Conservation (phyloP, 176 grass and related monocot species). For the Ampelocalamus luodianensis region DNA sequence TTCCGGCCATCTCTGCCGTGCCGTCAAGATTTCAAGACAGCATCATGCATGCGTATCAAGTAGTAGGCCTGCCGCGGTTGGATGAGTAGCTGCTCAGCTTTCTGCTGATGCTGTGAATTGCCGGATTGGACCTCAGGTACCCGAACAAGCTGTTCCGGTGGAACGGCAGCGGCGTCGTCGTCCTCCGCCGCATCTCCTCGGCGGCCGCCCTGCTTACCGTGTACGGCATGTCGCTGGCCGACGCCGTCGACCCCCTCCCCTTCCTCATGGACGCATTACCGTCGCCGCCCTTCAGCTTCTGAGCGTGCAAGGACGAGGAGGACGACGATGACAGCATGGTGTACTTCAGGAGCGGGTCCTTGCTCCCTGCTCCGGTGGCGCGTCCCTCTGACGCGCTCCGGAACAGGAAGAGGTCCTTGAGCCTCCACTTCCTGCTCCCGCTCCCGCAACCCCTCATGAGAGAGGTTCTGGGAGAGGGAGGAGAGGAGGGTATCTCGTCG, state of each 20-base stretch:
- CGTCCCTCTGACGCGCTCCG: slow-evolving; percentile 91
- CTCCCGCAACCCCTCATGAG: slow-evolving; percentile 63
- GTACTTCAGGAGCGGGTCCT: slow-evolving; percentile 79
- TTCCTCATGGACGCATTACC: slow-evolving; percentile 53
- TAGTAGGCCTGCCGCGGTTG: slow-evolving; percentile 31
- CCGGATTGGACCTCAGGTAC: slow-evolving; percentile 76
- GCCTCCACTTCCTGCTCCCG: slow-evolving; percentile 82
- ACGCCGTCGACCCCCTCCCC: slow-evolving; percentile 53
- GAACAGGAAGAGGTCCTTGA: slow-evolving; percentile 93
- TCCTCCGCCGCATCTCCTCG: slow-evolving; percentile 69
- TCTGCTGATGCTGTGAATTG: slow-evolving; percentile 79
- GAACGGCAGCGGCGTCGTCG: slow-evolving; percentile 88
- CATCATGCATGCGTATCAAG: slow-evolving; percentile 22
- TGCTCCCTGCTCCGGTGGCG: slow-evolving; percentile 61
- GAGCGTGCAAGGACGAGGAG: background rate
- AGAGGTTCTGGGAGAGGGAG: slow-evolving; percentile 42
- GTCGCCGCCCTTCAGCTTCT: slow-evolving; percentile 16
- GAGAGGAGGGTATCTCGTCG: slow-evolving; percentile 45
- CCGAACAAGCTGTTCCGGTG: slow-evolving; percentile 82
- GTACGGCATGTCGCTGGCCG: slow-evolving; percentile 71
- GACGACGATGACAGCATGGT: slow-evolving; percentile 54
- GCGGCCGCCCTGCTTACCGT: slow-evolving; percentile 53
- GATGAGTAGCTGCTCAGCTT: slow-evolving; percentile 58
- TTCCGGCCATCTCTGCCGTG: background rate
- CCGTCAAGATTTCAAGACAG: background rate